phyloP scores from a whole-genome alignment of 345 rosid genomes.

The Eutrema japonicum region DNA sequence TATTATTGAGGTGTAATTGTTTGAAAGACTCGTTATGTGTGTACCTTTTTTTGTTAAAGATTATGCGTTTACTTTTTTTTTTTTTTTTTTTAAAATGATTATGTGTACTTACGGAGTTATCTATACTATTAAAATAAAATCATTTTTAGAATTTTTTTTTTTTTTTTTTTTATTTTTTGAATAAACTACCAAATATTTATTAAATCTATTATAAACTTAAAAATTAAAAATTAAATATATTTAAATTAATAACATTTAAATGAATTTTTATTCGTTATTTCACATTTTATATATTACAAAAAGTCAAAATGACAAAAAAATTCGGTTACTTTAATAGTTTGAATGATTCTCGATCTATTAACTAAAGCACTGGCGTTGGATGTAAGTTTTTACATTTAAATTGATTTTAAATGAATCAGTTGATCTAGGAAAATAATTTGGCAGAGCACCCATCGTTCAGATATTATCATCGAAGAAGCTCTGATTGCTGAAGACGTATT shows the following conservation, averaged over 20 bases:
- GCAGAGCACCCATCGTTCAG: constrained; percentile 21
- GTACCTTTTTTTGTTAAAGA: not conserved
- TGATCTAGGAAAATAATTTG: constrained; percentile 27
- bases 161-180: too few species aligned
- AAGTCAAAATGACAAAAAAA: not conserved
- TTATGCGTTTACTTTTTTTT: too few species aligned
- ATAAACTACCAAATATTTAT: too few species aligned
- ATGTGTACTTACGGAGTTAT: not conserved
- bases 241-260: too few species aligned
- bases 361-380: constrained; percentile 25
- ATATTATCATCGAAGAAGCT: constrained; percentile 20
- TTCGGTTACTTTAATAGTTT: constrained; percentile 20
- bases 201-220: too few species aligned
- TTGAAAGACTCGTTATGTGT: constrained; percentile 18
- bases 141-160: too few species aligned
- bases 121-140: too few species aligned
- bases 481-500: constrained; percentile 29
- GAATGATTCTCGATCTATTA: constrained; percentile 34
- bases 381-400: constrained; percentile 18
- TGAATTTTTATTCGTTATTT: too few species aligned
- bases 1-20: constrained; percentile 27
- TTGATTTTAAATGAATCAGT: constrained; percentile 10
- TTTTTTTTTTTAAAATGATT: too few species aligned
- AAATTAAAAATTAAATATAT: too few species aligned
- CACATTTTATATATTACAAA: too few species aligned